Conservation (phyloP, 192 early-diverging fungal species). For the Backusella tarrabulga region DNA sequence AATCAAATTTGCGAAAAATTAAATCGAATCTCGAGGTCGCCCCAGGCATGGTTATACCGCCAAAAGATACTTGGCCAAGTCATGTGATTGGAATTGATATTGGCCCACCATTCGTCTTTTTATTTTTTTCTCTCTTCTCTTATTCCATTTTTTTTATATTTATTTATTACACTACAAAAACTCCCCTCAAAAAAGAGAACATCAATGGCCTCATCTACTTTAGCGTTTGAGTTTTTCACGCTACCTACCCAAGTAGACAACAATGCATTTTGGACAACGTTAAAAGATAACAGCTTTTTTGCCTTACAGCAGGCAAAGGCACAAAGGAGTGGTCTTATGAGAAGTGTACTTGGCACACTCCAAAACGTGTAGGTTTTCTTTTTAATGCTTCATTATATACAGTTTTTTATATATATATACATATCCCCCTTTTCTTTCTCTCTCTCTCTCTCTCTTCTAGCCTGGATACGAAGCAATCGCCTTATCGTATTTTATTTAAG, state of each 20-base stretch:
- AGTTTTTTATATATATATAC: background rate
- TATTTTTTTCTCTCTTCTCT: background rate
- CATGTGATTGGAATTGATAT: background rate
- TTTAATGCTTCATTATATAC: no score
- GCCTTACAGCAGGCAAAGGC: slow-evolving; percentile 67
- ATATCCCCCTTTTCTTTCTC: background rate
- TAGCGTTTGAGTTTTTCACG: slow-evolving; percentile 39
- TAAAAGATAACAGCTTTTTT: slow-evolving; percentile 62
- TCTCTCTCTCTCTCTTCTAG: background rate
- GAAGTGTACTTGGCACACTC: slow-evolving; percentile 83
- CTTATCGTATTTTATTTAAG: slow-evolving; percentile 85
- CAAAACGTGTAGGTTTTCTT: slow-evolving; percentile 80
- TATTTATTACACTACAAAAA: background rate
- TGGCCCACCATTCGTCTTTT: background rate
- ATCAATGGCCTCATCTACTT: slow-evolving; percentile 1
- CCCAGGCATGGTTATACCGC: no score
- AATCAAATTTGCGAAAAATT: no score
- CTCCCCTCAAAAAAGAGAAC: background rate
- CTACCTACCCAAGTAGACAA: slow-evolving; percentile 52
- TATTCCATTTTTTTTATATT: background rate
- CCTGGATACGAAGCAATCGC: slow-evolving; percentile 84
- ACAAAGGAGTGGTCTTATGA: slow-evolving; percentile 55
- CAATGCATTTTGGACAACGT: slow-evolving; percentile 68
- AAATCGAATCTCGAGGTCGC: no score
- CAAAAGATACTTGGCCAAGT: background rate